Percentiles rank a stretch among this genome's conserved stretches.
These are phyloP conservation scores for Wickerhamomyces subpelliculosus DNA, from an alignment of 805 yeast species.

Conservation along the genomic window DNA sequence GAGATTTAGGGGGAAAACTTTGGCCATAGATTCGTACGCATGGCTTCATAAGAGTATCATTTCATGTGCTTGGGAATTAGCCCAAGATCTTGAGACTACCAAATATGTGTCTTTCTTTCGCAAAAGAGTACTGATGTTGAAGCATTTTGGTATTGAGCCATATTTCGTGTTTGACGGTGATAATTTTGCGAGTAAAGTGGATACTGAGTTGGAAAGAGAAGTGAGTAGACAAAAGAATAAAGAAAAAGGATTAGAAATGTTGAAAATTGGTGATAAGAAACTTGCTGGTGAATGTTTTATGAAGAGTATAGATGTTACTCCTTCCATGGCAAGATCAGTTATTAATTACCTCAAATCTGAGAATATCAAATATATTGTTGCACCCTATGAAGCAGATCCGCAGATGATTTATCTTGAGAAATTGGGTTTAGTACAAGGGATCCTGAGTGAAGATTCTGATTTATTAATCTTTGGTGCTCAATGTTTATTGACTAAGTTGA, in stretches of 20 bases:
- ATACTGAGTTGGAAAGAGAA: conserved; percentile 62
- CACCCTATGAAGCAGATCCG: conserved; percentile 98
- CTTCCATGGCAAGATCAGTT: conserved; percentile 83
- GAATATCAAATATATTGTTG: conserved; percentile 70
- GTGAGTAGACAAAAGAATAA: conserved; percentile 51
- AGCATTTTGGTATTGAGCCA: conserved; percentile 63
- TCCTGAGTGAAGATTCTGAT: conserved; percentile 93
- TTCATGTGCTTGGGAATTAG: conserved; percentile 78
- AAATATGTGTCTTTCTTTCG: conserved; percentile 64
- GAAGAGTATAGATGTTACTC: conserved; percentile 81
- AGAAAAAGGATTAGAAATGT: conserved; percentile 44
- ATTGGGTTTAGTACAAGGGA: conserved; percentile 69
- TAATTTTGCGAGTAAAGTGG: conserved; percentile 67
- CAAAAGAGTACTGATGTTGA: conserved; percentile 59
- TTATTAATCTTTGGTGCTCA: conserved; percentile 81
- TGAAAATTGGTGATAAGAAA: conserved; percentile 45
- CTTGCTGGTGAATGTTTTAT: conserved; percentile 63
- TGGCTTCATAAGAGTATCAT: conserved; percentile 91
- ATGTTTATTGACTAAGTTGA: conserved; percentile 71
- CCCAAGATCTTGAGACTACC: conserved; percentile 62
- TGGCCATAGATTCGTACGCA: conserved; percentile 94
- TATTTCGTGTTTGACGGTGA: conserved; percentile 94
- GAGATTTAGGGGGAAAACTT: conserved; percentile 60
- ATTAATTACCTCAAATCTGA: conserved; percentile 61
- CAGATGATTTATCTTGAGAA: conserved; percentile 89